Evolutionary conservation across 306 rosid species (phyloP).

Genomic region (Quercus glauca): DNA sequence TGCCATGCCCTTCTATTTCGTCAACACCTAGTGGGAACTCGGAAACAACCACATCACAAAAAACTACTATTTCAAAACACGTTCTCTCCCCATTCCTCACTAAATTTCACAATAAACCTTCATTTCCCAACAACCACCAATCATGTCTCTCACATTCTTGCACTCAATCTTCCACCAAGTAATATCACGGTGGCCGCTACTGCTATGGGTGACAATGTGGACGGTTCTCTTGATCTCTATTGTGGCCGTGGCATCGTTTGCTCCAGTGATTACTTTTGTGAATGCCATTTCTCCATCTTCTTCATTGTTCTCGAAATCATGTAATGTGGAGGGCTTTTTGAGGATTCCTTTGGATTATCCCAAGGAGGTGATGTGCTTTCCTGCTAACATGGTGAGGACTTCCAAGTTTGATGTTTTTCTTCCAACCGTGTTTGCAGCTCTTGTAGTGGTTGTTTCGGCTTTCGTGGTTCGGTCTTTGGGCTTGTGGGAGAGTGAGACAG

Average conservation of each 20-base stretch:
- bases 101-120: not conserved
- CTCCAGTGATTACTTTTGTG: constrained; percentile 45
- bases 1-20: not conserved
- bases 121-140: not conserved
- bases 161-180: constrained; percentile 25
- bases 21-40: not conserved
- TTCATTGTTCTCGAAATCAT: constrained; percentile 38
- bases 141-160: constrained; percentile 38
- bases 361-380: constrained; percentile 52
- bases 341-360: constrained; percentile 68
- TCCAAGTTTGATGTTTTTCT: constrained; percentile 61
- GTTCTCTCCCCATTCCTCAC: not conserved
- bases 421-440: constrained; percentile 71
- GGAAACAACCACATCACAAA: not conserved
- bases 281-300: constrained; percentile 44
- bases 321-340: constrained; percentile 28
- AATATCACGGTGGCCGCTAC: not conserved
- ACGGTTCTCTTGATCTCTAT: constrained; percentile 37
- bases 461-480: constrained; percentile 46
- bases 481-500: constrained; percentile 16
- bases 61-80: not conserved
- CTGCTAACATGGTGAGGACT: constrained; percentile 40
- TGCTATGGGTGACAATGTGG: constrained; percentile 44
- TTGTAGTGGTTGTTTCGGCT: constrained; percentile 54
- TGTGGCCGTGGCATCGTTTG: constrained; percentile 48